Conservation (phyloP, 306 rosid genomes). For the Cucumis hystrix region DNA sequence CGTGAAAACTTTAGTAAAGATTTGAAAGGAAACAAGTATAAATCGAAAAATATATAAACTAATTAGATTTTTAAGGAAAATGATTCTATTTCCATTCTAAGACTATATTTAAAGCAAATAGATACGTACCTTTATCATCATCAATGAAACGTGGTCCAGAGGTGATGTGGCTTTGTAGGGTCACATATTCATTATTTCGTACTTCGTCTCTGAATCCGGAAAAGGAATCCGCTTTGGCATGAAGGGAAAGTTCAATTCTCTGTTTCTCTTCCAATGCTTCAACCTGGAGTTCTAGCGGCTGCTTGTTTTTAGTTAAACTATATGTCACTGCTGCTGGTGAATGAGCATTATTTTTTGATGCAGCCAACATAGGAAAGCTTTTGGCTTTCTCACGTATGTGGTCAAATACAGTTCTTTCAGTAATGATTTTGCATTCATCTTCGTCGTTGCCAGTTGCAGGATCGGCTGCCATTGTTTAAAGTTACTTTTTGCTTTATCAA, state of each 20-base stretch:
- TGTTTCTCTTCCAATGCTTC: slow-evolving; percentile 40
- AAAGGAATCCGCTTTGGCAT: slow-evolving; percentile 19
- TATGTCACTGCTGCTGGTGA: slow-evolving; percentile 37
- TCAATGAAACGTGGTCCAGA: slow-evolving; percentile 23
- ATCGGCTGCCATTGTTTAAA: slow-evolving; percentile 30
- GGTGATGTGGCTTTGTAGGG: slow-evolving; percentile 12
- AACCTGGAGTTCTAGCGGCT: slow-evolving; percentile 31
- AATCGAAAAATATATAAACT: no score
- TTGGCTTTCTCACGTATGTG: slow-evolving; percentile 87
- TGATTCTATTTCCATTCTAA: no score
- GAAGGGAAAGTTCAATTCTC: slow-evolving; percentile 16
- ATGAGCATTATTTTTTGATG: slow-evolving; percentile 25
- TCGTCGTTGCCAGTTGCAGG: slow-evolving; percentile 25
- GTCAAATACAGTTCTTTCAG: slow-evolving; percentile 69
- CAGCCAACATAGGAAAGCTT: slow-evolving; percentile 34
- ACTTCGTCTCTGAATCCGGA: slow-evolving; percentile 21
- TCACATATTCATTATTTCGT: slow-evolving; percentile 12
- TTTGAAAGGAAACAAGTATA: no score
- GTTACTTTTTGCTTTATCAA: background rate
- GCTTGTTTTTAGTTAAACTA: slow-evolving; percentile 27
- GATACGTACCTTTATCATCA: slow-evolving; percentile 27
- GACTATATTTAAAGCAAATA: background rate
- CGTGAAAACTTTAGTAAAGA: no score
- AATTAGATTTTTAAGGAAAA: no score
- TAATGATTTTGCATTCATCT: slow-evolving; percentile 40